Percentiles rank a stretch among this genome's conserved stretches.
These are phyloP conservation scores for Exserohilum turcica DNA, from an alignment of 2,329 filamentous ascomycete genomes.

Conservation along the genomic window DNA sequence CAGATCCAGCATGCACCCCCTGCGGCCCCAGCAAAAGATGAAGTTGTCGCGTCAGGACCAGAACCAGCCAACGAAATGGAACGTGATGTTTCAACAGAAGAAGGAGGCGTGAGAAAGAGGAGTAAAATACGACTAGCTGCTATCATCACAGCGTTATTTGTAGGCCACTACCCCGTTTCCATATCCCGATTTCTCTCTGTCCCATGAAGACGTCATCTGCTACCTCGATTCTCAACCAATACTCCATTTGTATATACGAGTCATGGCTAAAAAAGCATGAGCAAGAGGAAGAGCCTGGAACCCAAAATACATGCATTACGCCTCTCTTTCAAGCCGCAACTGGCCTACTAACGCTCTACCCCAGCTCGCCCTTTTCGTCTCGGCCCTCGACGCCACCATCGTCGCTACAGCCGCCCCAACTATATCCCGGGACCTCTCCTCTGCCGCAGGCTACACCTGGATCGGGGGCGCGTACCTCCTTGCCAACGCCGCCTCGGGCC, in stretches of 20 bases:
- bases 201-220: neutral
- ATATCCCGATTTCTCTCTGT: neutral
- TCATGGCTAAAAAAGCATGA: too few species aligned
- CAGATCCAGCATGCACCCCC: neutral
- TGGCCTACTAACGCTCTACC: neutral
- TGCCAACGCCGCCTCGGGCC: constrained; percentile 68
- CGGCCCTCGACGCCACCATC: constrained; percentile 60
- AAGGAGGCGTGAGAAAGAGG: constrained; percentile 21
- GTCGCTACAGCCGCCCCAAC: constrained; percentile 70
- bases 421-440: constrained; percentile 67
- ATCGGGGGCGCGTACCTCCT: constrained; percentile 76
- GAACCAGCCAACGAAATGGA: neutral
- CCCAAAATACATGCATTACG: neutral
- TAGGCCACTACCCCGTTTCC: constrained; percentile 22
- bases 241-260: too few species aligned
- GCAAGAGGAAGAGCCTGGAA: too few species aligned
- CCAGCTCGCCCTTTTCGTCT: constrained; percentile 49
- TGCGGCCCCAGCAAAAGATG: neutral
- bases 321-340: too few species aligned
- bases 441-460: constrained; percentile 75
- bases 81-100: constrained; percentile 5
- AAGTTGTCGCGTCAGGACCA: neutral
- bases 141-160: constrained; percentile 42
- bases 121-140: constrained; percentile 34
- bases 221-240: neutral